Conservation (phyloP, 1,284 basidiomycete genomes). For the Apiotrichum sp. region DNA sequence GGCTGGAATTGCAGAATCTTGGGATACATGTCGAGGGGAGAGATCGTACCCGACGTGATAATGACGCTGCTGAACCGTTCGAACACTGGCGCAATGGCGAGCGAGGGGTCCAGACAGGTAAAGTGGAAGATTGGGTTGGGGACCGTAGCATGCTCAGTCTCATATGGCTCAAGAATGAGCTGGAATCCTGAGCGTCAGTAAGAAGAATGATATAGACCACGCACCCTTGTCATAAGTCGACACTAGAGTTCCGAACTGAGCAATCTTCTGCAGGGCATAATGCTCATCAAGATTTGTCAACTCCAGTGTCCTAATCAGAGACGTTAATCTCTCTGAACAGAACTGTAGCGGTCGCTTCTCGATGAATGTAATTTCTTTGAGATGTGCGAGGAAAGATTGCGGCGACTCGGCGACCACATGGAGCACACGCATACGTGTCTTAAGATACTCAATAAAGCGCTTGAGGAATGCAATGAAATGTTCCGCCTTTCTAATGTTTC, state of each 20-base stretch:
- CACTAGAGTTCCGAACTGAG: slow-evolving; percentile 91
- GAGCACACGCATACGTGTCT: slow-evolving; percentile 96
- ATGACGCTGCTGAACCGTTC: slow-evolving; percentile 98
- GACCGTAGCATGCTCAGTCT: slow-evolving; percentile 97
- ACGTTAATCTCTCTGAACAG: slow-evolving; percentile 91
- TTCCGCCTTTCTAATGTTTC: slow-evolving; percentile 97
- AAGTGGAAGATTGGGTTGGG: slow-evolving; percentile 99
- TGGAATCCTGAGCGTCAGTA: slow-evolving; percentile 65
- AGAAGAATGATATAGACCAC: slow-evolving; percentile 13
- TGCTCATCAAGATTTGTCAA: slow-evolving; percentile 87
- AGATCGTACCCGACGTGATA: slow-evolving; percentile 98
- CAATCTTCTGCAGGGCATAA: slow-evolving; percentile 87
- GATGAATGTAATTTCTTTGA: slow-evolving; percentile 99
- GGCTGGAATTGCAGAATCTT: slow-evolving; percentile 99
- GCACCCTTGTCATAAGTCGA: slow-evolving; percentile 95
- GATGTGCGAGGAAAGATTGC: slow-evolving; percentile 93
- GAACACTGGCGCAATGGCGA: slow-evolving; percentile 97
- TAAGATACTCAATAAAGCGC: slow-evolving; percentile 97
- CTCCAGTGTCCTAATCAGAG: slow-evolving; percentile 87
- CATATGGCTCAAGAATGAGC: slow-evolving; percentile 95
- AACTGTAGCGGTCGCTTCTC: slow-evolving; percentile 96
- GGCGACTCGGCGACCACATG: slow-evolving; percentile 99
- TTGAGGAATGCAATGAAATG: slow-evolving; percentile 99
- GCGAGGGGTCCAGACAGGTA: slow-evolving; percentile 92
- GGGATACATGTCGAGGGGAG: slow-evolving; percentile 97